These are phyloP conservation scores for Phialophora macrospora DNA, from an alignment of 2,329 filamentous ascomycete genomes.

Conservation along the genomic window DNA sequence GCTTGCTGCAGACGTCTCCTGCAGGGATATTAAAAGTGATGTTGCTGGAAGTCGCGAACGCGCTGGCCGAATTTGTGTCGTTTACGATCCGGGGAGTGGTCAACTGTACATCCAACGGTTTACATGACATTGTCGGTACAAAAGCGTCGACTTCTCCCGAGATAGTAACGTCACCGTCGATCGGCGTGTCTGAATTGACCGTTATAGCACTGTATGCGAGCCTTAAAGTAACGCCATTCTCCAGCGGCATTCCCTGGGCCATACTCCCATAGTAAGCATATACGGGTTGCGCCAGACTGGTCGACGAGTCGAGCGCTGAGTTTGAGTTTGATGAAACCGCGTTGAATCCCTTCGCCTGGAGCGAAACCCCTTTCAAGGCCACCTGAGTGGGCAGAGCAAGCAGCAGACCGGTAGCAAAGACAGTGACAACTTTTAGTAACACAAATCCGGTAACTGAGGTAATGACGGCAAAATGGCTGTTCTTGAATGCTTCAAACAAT, in stretches of 20 bases:
- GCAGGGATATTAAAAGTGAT: conserved; percentile 34
- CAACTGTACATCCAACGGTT: conserved; percentile 30
- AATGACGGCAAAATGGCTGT: conserved; percentile 44
- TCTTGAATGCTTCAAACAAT: conserved; percentile 42
- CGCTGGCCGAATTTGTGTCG: conserved; percentile 29
- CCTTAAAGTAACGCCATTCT: conserved; percentile 33
- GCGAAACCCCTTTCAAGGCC: conserved; percentile 18
- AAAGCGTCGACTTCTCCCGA: conserved; percentile 34
- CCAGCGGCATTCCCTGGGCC: conserved; percentile 33
- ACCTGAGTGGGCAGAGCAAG: conserved; percentile 40
- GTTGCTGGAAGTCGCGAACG: conserved; percentile 33
- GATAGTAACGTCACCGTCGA: conserved; percentile 28
- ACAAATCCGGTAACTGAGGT: conserved; percentile 41
- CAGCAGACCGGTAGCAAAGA: conserved; percentile 42
- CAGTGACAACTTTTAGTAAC: conserved; percentile 41
- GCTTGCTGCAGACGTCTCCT: conserved; percentile 30
- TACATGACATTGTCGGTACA: conserved; percentile 35
- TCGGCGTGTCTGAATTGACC: conserved; percentile 20
- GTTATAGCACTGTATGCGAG: conserved; percentile 35
- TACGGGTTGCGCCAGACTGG: conserved; percentile 32
- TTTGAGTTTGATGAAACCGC: conserved; percentile 23
- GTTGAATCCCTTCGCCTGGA: conserved; percentile 28
- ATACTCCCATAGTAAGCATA: conserved; percentile 36
- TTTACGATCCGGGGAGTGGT: conserved; percentile 31
- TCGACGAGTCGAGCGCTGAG: conserved; percentile 25